These are phyloP conservation scores for Sporothrix humicola DNA, from an alignment of 2,329 filamentous ascomycete species.

Conservation along the genomic window DNA sequence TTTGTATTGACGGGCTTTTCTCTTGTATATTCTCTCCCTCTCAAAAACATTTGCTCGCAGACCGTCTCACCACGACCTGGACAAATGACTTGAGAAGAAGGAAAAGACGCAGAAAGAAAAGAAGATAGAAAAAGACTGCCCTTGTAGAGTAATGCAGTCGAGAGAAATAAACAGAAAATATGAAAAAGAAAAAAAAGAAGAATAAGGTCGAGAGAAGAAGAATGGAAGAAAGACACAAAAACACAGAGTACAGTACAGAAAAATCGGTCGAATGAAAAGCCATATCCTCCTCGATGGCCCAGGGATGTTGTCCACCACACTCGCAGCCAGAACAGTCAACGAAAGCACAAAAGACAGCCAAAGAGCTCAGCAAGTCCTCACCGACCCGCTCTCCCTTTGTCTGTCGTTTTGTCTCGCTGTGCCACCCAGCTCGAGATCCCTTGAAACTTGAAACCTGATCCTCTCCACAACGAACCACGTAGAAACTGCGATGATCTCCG, in stretches of 20 bases:
- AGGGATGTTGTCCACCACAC: background rate
- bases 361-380: conserved; percentile 31
- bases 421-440: background rate
- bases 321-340: background rate
- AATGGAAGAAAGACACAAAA: background rate
- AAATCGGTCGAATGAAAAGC: background rate
- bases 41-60: conserved; percentile 18
- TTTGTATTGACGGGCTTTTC: background rate
- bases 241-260: conserved; percentile 16
- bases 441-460: no score
- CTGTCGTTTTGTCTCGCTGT: background rate
- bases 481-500: background rate
- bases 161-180: background rate
- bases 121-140: background rate
- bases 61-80: conserved; percentile 36
- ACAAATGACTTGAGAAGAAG: background rate
- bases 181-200: background rate
- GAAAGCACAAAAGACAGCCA: background rate
- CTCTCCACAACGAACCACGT: background rate
- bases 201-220: background rate
- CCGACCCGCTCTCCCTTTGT: conserved; percentile 33
- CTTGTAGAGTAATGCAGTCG: no score
- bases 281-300: background rate
- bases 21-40: no score
- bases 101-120: background rate